A percentile compares a stretch with the other conserved stretches of the same genome.
phyloP scores from a whole-genome alignment of 176 grass and related monocot species.

The Carex parvula region DNA sequence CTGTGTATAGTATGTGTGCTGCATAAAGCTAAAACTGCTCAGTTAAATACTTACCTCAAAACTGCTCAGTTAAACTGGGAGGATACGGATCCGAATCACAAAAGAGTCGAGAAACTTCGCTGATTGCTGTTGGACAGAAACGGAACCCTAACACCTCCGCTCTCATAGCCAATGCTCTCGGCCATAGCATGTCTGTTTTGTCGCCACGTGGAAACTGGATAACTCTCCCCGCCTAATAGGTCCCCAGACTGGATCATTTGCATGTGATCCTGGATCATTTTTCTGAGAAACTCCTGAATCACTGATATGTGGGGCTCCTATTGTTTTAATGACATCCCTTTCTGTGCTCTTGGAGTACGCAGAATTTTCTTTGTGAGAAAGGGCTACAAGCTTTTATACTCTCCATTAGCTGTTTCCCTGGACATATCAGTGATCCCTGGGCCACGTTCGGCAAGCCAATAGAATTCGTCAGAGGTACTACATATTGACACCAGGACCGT shows the following conservation, averaged over 20 bases:
- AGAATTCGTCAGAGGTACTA: background rate
- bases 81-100: too few species aligned
- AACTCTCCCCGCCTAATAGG: conserved; percentile 35
- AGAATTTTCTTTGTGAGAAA: background rate
- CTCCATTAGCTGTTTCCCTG: background rate
- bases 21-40: too few species aligned
- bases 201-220: conserved; percentile 42
- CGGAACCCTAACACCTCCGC: conserved; percentile 48
- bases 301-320: background rate
- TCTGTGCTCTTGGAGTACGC: background rate
- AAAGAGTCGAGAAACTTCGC: background rate
- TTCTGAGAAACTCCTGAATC: background rate
- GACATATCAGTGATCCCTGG: background rate
- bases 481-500: background rate
- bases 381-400: background rate
- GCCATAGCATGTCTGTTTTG: background rate
- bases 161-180: background rate
- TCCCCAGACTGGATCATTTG: background rate
- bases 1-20: too few species aligned
- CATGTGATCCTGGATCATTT: background rate
- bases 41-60: too few species aligned
- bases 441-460: background rate
- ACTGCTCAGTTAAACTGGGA: too few species aligned
- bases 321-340: background rate
- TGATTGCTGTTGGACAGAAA: background rate